Conservation (phyloP, 192 early-diverging fungal species). For the Diversispora epigaea region DNA sequence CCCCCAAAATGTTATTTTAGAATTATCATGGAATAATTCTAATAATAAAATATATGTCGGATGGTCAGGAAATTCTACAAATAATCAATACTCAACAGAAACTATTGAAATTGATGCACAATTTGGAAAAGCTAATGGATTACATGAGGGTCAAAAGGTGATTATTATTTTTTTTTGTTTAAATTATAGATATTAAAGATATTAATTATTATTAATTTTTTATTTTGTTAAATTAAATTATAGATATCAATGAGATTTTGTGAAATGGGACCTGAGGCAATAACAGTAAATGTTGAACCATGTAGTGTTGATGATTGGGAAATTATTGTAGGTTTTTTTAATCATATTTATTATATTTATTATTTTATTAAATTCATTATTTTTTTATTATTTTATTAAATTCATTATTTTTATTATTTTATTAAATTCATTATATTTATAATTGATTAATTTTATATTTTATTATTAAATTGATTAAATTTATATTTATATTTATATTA, state of each 20-base stretch:
- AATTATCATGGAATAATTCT: constrained; percentile 52
- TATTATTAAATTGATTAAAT: not conserved
- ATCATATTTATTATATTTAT: not conserved
- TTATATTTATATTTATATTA: not conserved
- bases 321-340: constrained; percentile 54
- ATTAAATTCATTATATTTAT: not conserved
- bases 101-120: constrained; percentile 71
- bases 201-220: not conserved
- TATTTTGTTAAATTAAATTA: not conserved
- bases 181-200: not conserved
- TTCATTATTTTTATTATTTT: not conserved
- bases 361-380: not conserved
- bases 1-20: constrained; percentile 62
- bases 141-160: constrained; percentile 63
- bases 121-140: constrained; percentile 64
- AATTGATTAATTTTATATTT: no score
- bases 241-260: constrained; percentile 63
- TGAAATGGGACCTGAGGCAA: constrained; percentile 53
- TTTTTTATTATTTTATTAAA: no score
- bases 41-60: constrained; percentile 56
- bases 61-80: constrained; percentile 57
- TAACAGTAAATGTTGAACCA: constrained; percentile 67
- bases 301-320: constrained; percentile 78
- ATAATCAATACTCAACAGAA: constrained; percentile 24
- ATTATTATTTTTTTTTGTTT: not conserved